Conservation (phyloP, 2,329 filamentous ascomycete genomes). For the Cytospora piceicola region DNA sequence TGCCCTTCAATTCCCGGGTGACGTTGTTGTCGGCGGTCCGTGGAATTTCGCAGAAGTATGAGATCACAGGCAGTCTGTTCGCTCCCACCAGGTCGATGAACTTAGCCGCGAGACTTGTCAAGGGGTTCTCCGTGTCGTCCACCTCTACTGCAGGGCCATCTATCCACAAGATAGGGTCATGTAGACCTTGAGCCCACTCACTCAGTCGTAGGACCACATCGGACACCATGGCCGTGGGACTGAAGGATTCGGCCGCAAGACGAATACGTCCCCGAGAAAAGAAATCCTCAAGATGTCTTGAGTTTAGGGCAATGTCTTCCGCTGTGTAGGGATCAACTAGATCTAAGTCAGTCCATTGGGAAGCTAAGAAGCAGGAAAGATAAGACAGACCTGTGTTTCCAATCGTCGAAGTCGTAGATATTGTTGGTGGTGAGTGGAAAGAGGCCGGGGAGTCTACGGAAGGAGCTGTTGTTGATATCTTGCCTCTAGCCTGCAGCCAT, state of each 20-base stretch:
- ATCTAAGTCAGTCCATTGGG: not conserved
- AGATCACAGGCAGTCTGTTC: constrained; percentile 21
- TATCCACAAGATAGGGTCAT: constrained; percentile 26
- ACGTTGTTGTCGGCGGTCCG: not conserved
- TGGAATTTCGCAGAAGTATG: constrained; percentile 33
- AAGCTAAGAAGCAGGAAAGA: not conserved
- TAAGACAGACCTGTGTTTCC: not conserved
- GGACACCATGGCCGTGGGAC: not conserved
- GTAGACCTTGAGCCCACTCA: constrained; percentile 11
- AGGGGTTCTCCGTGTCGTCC: constrained; percentile 20
- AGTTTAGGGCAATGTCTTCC: constrained; percentile 7
- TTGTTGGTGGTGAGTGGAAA: not conserved
- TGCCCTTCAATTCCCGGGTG: not conserved
- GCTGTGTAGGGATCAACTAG: not conserved
- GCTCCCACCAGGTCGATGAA: constrained; percentile 17
- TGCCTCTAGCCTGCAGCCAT: constrained; percentile 1
- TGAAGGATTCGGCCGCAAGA: not conserved
- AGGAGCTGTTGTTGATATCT: not conserved
- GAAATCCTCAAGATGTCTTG: constrained; percentile 11
- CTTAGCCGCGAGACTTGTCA: constrained; percentile 26
- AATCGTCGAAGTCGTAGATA: not conserved
- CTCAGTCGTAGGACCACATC: not conserved
- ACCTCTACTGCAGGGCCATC: constrained; percentile 12
- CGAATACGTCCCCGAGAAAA: constrained; percentile 11
- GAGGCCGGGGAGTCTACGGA: not conserved